A percentile compares a stretch with the other conserved stretches of the same genome.
Conservation (phyloP, 2,329 filamentous ascomycete species). For the Trichoderma polysporum region DNA sequence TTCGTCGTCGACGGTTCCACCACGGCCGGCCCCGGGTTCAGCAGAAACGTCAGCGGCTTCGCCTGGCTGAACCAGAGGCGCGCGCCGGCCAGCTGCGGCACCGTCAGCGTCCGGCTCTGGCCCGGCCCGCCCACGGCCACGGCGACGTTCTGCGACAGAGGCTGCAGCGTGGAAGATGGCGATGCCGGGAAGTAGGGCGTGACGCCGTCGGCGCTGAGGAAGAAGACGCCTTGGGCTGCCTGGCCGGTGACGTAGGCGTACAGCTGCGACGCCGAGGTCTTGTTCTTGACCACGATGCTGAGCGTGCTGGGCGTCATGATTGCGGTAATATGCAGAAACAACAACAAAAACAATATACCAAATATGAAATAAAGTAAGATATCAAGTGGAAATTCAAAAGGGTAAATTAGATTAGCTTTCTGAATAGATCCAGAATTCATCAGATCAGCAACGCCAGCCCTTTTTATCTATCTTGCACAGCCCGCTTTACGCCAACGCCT, state of each 20-base stretch:
- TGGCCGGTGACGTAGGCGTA: slow-evolving; percentile 71
- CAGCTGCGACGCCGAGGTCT: slow-evolving; percentile 54
- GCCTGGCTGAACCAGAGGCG: slow-evolving; percentile 70
- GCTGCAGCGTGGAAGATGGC: slow-evolving; percentile 50
- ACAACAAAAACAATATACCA: not conserved
- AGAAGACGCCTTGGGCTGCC: slow-evolving; percentile 57
- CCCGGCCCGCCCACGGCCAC: slow-evolving; percentile 65
- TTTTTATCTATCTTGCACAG: not conserved
- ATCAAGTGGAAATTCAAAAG: not conserved
- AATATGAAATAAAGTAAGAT: too few relatives aligned
- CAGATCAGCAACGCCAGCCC: not conserved
- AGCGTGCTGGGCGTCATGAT: slow-evolving; percentile 40
- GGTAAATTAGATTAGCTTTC: not conserved
- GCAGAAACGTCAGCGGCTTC: slow-evolving; percentile 61
- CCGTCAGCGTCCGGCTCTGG: slow-evolving; percentile 56
- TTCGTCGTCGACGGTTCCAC: slow-evolving; percentile 76
- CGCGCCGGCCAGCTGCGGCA: slow-evolving; percentile 69
- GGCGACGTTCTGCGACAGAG: slow-evolving; percentile 57
- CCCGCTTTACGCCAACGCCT: too few relatives aligned
- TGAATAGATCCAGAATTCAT: too few relatives aligned
- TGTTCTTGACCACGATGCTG: slow-evolving; percentile 64
- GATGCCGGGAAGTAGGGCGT: slow-evolving; percentile 65
- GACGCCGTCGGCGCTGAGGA: slow-evolving; percentile 65
- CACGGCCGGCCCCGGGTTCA: slow-evolving; percentile 70
- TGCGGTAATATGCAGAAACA: not conserved